phyloP scores from a whole-genome alignment of 1,139 yeast genomes.

The Saccharomyces hybrid region DNA sequence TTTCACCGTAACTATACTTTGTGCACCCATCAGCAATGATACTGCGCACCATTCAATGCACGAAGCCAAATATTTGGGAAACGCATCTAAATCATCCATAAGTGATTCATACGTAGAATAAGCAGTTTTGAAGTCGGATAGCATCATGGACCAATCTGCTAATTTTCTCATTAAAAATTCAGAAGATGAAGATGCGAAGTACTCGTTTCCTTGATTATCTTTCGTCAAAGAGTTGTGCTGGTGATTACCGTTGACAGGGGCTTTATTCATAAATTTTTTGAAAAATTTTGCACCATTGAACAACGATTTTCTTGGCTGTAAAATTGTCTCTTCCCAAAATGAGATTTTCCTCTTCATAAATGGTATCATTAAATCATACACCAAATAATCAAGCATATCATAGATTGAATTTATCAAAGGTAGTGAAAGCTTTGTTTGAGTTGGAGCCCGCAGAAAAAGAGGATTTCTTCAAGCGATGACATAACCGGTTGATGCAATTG shows the following conservation, averaged over 20 bases:
- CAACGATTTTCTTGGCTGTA: constrained; percentile 57
- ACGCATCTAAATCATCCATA: constrained; percentile 58
- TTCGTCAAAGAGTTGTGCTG: constrained; percentile 39
- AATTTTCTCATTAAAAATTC: constrained; percentile 74
- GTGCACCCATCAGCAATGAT: constrained; percentile 63
- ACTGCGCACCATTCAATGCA: constrained; percentile 82
- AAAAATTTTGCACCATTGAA: constrained; percentile 30
- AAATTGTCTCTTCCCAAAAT: constrained; percentile 74
- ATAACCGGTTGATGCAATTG: constrained; percentile 35
- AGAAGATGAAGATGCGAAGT: constrained; percentile 39
- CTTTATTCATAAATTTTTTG: constrained; percentile 33
- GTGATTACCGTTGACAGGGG: constrained; percentile 29
- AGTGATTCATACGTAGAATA: constrained; percentile 76
- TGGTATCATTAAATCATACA: constrained; percentile 28
- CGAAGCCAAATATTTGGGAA: constrained; percentile 57
- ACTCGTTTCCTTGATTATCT: constrained; percentile 20
- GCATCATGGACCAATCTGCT: constrained; percentile 88
- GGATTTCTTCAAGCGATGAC: constrained; percentile 54
- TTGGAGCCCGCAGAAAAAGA: constrained; percentile 57
- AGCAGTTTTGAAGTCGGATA: constrained; percentile 81
- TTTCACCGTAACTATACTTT: constrained; percentile 52
- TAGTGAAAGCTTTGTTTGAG: constrained; percentile 15
- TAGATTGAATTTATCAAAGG: constrained; percentile 21
- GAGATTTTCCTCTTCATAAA: constrained; percentile 46
- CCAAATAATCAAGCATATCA: constrained; percentile 21